Conservation (phyloP, 108 stramenopile genomes). For the Aurantiochytrium sp. region DNA sequence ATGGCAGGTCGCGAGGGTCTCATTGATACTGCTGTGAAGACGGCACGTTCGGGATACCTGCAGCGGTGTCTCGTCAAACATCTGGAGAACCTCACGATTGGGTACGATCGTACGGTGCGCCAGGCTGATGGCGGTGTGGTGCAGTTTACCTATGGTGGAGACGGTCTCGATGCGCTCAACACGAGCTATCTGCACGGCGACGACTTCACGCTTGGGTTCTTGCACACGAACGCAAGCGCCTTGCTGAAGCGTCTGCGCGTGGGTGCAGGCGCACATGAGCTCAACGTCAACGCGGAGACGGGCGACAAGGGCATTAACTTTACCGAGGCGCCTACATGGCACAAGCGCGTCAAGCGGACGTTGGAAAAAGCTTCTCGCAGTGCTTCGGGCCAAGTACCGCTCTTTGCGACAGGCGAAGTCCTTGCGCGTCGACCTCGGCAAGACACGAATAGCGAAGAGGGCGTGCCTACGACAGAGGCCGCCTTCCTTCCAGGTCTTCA, state of each 20-base stretch:
- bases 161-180: constrained; percentile 89
- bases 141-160: constrained; percentile 98
- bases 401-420: background rate
- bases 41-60: constrained; percentile 92
- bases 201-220: background rate
- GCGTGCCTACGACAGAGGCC: background rate
- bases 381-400: background rate
- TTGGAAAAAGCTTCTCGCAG: constrained; percentile 1
- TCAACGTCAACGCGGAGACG: background rate
- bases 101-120: constrained; percentile 93
- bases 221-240: background rate
- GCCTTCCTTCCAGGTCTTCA: background rate
- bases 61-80: constrained; percentile 98
- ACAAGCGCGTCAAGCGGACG: background rate
- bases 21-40: constrained; percentile 93
- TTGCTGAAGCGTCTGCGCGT: background rate
- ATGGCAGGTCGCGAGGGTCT: constrained; percentile 98
- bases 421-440: background rate
- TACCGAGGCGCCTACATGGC: background rate
- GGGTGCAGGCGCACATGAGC: background rate
- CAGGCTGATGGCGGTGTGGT: constrained; percentile 92
- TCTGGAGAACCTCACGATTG: constrained; percentile 84
- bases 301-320: background rate
- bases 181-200: constrained; percentile 36
- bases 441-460: background rate